Conservation (phyloP, 306 rosid species). For the Cucurbita argyrosperma region DNA sequence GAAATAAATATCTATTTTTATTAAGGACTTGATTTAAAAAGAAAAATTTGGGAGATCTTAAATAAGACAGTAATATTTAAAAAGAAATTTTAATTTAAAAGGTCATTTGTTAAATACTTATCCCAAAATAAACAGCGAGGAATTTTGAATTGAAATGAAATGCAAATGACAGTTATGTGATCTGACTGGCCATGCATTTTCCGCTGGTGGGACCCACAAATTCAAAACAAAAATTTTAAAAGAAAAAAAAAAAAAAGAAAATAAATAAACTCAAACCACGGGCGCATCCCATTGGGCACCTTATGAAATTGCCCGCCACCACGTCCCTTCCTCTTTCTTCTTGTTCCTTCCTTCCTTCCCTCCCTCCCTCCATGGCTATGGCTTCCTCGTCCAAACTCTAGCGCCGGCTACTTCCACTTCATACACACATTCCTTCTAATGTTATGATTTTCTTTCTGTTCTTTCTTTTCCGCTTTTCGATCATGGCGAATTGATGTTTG, state of each 20-base stretch:
- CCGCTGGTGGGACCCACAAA: background rate
- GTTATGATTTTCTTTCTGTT: background rate
- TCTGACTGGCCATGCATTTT: background rate
- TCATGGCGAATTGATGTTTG: background rate
- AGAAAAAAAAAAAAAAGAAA: background rate
- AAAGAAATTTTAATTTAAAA: too few species aligned
- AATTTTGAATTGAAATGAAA: too few species aligned
- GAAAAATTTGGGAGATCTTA: too few species aligned
- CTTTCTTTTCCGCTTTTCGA: background rate
- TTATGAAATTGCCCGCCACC: conserved; percentile 2
- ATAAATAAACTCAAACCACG: background rate
- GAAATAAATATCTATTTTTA: too few species aligned
- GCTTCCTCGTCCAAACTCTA: background rate
- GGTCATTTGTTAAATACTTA: too few species aligned
- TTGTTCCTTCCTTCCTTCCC: background rate
- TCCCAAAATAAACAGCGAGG: too few species aligned
- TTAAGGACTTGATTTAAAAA: too few species aligned
- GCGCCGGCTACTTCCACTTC: background rate
- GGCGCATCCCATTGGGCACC: background rate
- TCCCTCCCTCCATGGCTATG: background rate
- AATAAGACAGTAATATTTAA: too few species aligned
- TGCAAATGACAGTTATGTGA: background rate
- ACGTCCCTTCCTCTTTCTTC: background rate
- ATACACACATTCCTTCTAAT: background rate
- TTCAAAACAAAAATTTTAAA: background rate